phyloP scores from a whole-genome alignment of 2,329 filamentous ascomycete genomes.

The Penicillium sumatraense region DNA sequence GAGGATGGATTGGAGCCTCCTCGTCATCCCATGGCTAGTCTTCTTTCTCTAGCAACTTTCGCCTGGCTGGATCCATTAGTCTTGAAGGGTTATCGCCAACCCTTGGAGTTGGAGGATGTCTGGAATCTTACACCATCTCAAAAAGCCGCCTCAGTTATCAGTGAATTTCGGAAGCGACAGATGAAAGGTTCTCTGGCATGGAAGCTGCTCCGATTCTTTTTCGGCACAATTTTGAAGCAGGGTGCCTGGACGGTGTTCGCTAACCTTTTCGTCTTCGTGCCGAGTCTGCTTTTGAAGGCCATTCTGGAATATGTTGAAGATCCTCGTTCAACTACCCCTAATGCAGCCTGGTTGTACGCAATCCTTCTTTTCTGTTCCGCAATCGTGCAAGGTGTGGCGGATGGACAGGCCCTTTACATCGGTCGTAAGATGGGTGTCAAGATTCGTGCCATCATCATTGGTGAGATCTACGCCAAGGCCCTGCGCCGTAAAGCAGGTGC shows the following conservation, averaged over 20 bases:
- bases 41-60: slow-evolving; percentile 87
- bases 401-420: slow-evolving; percentile 88
- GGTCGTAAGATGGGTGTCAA: slow-evolving; percentile 94
- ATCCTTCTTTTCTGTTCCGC: slow-evolving; percentile 86
- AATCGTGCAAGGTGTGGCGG: slow-evolving; percentile 77
- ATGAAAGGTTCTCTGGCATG: slow-evolving; percentile 78
- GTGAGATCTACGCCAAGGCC: slow-evolving; percentile 96
- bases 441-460: slow-evolving; percentile 90
- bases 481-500: slow-evolving; percentile 87
- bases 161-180: slow-evolving; percentile 82
- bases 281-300: slow-evolving; percentile 85
- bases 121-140: slow-evolving; percentile 91
- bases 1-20: slow-evolving; percentile 88
- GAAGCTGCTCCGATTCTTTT: slow-evolving; percentile 86
- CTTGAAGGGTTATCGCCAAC: slow-evolving; percentile 83
- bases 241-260: slow-evolving; percentile 78
- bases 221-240: slow-evolving; percentile 73
- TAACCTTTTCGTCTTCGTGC: slow-evolving; percentile 85
- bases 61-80: slow-evolving; percentile 89
- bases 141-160: slow-evolving; percentile 80
- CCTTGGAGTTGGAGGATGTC: slow-evolving; percentile 80
- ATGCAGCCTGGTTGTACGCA: slow-evolving; percentile 95
- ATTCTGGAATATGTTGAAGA: slow-evolving; percentile 95
- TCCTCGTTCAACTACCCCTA: slow-evolving; percentile 73
- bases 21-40: slow-evolving; percentile 81